Percentiles rank a stretch among this genome's conserved stretches.
Evolutionary conservation across 768 basidiomycete species (phyloP).

Genomic region (Holtermanniella nyarrowii): DNA sequence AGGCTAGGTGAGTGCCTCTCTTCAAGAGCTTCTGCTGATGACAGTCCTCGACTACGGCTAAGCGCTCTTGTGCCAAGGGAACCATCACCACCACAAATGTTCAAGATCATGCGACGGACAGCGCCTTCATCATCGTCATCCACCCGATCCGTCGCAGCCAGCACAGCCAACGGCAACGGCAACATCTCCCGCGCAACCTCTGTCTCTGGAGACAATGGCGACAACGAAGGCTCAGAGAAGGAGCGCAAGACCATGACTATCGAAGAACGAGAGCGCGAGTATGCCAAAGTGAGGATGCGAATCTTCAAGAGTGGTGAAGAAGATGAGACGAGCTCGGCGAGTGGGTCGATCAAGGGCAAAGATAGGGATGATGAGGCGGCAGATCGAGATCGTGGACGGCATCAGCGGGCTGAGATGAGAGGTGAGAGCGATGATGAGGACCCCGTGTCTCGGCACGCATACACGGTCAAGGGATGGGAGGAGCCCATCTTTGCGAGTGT

Average conservation of each 20-base stretch:
- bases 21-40: neutral
- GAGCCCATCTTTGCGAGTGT: neutral
- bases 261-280: constrained; percentile 30
- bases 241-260: constrained; percentile 16
- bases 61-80: constrained; percentile 18
- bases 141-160: neutral
- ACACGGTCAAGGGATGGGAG: neutral
- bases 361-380: neutral
- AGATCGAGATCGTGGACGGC: neutral
- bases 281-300: constrained; percentile 21
- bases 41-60: constrained; percentile 14
- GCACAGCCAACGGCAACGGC: neutral
- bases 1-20: constrained; percentile 16
- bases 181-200: constrained; percentile 4
- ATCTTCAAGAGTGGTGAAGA: constrained; percentile 17
- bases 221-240: too few species aligned
- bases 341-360: neutral
- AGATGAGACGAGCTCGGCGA: neutral
- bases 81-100: constrained; percentile 13
- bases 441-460: constrained; percentile 21
- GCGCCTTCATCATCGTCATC: neutral
- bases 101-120: constrained; percentile 28
- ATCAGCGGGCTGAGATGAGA: neutral
- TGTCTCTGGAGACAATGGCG: constrained; percentile 9
- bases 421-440: constrained; percentile 18